phyloP scores from a whole-genome alignment of 2,329 filamentous ascomycete genomes.

The Venturia oleaginea region DNA sequence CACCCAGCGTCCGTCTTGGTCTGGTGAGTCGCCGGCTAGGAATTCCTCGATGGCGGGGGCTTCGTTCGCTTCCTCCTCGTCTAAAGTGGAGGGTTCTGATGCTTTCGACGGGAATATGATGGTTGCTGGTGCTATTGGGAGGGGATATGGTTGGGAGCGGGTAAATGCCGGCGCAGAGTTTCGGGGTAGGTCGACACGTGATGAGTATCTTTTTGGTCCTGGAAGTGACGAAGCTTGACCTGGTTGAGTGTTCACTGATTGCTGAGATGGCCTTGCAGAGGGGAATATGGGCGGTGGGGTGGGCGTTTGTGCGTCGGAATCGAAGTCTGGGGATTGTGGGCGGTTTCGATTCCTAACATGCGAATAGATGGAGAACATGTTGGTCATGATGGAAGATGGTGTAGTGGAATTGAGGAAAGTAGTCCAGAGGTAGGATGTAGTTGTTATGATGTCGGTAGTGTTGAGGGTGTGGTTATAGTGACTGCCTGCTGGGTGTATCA shows the following conservation, averaged over 20 bases:
- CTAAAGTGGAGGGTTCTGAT: neutral
- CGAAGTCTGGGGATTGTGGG: neutral
- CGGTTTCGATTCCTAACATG: neutral
- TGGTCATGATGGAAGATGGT: neutral
- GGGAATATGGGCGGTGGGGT: neutral
- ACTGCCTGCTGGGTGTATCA: neutral
- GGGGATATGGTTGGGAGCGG: neutral
- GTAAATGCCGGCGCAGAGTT: neutral
- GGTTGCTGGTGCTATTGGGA: neutral
- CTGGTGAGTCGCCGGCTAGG: neutral
- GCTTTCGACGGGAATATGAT: neutral
- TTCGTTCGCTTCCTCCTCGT: neutral
- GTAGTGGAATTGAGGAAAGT: neutral
- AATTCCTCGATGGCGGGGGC: neutral
- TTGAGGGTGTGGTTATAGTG: neutral
- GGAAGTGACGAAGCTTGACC: neutral
- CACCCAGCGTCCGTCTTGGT: neutral
- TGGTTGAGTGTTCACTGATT: neutral
- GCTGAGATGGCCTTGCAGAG: neutral
- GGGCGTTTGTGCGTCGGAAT: neutral
- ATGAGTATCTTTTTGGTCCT: neutral
- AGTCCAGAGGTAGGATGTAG: neutral
- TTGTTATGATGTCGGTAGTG: neutral
- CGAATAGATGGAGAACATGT: conserved; percentile 5
- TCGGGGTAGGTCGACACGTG: neutral